Base-by-base conservation (phyloP, 2,329 filamentous ascomycete species). In the Xylariaceae sp. region DNA sequence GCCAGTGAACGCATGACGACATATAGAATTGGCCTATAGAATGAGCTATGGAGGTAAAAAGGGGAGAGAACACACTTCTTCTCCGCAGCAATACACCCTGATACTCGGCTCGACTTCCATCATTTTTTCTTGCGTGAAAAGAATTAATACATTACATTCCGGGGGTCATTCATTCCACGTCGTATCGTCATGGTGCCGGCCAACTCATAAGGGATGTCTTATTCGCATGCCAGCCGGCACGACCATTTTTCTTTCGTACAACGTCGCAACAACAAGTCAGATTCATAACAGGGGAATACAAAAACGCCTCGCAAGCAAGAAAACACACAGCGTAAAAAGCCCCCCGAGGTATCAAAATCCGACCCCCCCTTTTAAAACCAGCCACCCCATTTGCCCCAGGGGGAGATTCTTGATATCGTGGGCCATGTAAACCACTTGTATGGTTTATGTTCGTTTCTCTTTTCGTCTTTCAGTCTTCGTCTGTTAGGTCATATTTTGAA, bases 261-360 rank as follows among this genome's bases (percentile, higher is more conserved):
- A 56, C 50, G 56, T 54, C 6, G 10, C 56, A 47, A 56, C 23
- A 30, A 30, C 23, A 48, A 39, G 42, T 49, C 61, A 55, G 39
- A 39, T n/a, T 42, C 50, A 18, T 34, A 37, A 58, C 56, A 57
- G 10, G 53, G 54, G 56, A 61, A 51, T 51, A 15, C 42, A 30
- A 37, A 58, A 58, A 62, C 59, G 56, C 53, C 59, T 11, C 39
- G 9, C 2, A 58, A 15, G 23, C 49, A 35, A 35, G 55, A 53
- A 10, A 42, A 55, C 17, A 55, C 50, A 30, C 45, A 30, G 45
- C 57, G 58, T 55, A 48, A 62, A 62, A 60, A 58, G 56, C 10
- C 50, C 23, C 23, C 23, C 23, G 23, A 30, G 23, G 23, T 30
- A 30, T 30, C 23, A 30, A 30, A 30, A 30, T 30, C 23, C 23